phyloP scores from a whole-genome alignment of 345 rosid genomes.

The Populus pruinosa region DNA sequence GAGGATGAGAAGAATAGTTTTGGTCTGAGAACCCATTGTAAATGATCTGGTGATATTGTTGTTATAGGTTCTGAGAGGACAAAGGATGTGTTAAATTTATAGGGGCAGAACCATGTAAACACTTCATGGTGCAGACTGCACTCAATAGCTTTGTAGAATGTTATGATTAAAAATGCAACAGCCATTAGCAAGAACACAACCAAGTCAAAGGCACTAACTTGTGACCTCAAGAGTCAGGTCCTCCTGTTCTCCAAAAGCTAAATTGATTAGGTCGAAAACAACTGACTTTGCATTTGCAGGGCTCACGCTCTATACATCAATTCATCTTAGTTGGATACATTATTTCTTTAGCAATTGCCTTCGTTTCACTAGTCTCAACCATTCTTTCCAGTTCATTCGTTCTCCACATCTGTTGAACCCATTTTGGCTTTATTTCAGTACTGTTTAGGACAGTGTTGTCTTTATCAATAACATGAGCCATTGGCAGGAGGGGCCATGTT shows the following conservation, averaged over 20 bases:
- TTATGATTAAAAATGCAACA: constrained; percentile 12
- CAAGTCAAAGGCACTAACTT: constrained; percentile 17
- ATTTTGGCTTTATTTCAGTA: not conserved
- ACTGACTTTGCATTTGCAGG: not conserved
- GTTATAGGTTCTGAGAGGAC: not conserved
- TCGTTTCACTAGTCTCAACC: not conserved
- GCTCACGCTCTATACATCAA: not conserved
- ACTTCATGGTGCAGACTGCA: constrained; percentile 26
- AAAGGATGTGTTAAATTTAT: constrained; percentile 28
- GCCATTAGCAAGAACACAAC: constrained; percentile 15
- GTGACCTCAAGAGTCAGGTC: not conserved
- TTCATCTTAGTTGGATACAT: not conserved
- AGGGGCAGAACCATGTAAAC: not conserved
- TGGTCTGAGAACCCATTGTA: constrained; percentile 20
- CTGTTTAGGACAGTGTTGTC: not conserved
- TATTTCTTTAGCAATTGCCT: not conserved
- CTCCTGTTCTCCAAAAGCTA: not conserved
- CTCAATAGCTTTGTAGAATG: constrained; percentile 32
- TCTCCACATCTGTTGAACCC: not conserved
- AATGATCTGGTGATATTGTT: not conserved
- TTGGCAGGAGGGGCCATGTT: not conserved
- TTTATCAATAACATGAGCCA: not conserved
- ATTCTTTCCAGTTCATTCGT: not conserved
- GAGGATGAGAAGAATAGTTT: constrained; percentile 19
- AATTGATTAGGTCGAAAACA: constrained; percentile 1